Evolutionary conservation across 192 early-diverging fungal genomes (phyloP).

Genomic region (Piromyces finnis): DNA sequence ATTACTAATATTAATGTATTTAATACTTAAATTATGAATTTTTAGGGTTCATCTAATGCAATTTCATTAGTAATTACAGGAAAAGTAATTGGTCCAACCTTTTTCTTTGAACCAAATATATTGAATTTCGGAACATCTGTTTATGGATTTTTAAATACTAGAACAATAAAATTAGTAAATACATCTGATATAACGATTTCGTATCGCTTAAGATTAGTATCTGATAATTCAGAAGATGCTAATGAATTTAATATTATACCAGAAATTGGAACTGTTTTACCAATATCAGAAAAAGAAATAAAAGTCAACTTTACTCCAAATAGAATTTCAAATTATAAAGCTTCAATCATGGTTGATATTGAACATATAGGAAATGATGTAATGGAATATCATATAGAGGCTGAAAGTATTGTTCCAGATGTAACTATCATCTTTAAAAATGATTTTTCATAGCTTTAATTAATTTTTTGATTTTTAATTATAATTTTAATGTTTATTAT

Average conservation of each 20-base stretch:
- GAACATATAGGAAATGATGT: conserved; percentile 19
- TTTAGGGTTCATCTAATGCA: conserved; percentile 19
- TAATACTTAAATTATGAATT: background rate
- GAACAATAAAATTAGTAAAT: conserved; percentile 16
- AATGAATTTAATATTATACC: conserved; percentile 19
- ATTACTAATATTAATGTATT: too few species aligned
- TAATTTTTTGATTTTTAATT: too few species aligned
- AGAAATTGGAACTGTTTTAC: conserved; percentile 9
- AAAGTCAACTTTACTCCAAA: conserved; percentile 19
- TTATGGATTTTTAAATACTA: conserved; percentile 18
- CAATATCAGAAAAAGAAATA: conserved; percentile 5
- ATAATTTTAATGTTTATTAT: too few species aligned
- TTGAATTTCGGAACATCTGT: conserved; percentile 21
- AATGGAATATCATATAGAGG: conserved; percentile 12
- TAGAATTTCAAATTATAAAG: conserved; percentile 11
- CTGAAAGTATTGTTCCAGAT: conserved; percentile 30
- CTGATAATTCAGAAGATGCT: conserved; percentile 2
- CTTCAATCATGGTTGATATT: conserved; percentile 19
- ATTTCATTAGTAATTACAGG: conserved; percentile 19
- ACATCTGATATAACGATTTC: conserved; percentile 33
- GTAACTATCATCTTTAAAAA: too few species aligned
- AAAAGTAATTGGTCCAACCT: conserved; percentile 32
- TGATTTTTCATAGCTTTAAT: too few species aligned
- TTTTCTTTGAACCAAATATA: conserved; percentile 18
- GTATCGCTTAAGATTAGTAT: conserved; percentile 10